A percentile compares a stretch with the other conserved stretches of the same genome.
Evolutionary conservation across 2,329 filamentous ascomycete species (phyloP).

Genomic region (Ophiostoma angusticollis): DNA sequence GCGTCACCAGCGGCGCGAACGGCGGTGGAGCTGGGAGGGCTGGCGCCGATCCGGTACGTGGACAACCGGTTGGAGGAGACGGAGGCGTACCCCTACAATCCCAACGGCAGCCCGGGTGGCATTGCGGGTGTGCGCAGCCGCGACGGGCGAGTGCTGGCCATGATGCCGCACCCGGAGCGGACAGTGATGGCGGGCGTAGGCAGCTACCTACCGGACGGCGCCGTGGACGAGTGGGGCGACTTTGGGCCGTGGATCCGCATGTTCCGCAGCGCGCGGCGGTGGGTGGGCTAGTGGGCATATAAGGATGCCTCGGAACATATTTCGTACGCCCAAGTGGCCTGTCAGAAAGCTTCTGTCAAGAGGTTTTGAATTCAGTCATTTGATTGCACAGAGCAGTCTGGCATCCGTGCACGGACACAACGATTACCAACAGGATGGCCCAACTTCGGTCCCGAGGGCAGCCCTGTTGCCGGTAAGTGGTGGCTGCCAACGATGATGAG

Average conservation of each 20-base stretch:
- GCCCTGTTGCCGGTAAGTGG: too few species aligned
- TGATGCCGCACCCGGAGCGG: conserved; percentile 94
- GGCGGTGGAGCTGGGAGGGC: conserved; percentile 48
- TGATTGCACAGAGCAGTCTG: too few species aligned
- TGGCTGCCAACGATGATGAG: too few species aligned
- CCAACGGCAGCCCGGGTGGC: conserved; percentile 69
- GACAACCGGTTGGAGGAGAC: conserved; percentile 69
- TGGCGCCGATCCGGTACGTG: conserved; percentile 70
- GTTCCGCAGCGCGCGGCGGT: conserved; percentile 77
- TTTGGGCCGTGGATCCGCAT: conserved; percentile 76
- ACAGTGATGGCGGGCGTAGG: conserved; percentile 68
- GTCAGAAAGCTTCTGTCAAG: too few species aligned
- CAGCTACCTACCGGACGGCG: conserved; percentile 53
- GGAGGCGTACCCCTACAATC: conserved; percentile 78
- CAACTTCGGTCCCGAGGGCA: too few species aligned
- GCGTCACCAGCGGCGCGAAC: conserved; percentile 37
- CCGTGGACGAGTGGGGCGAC: conserved; percentile 58
- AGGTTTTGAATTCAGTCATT: too few species aligned
- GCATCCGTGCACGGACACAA: too few species aligned
- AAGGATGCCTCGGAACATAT: background rate
- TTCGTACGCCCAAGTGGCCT: too few species aligned
- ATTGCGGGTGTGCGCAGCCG: conserved; percentile 67
- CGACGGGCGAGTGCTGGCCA: conserved; percentile 69
- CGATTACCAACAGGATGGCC: too few species aligned
- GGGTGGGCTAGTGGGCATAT: conserved; percentile 49